A percentile compares a stretch with the other conserved stretches of the same genome.
Evolutionary conservation across 345 rosid species (phyloP).

Genomic region (Leavenworthia alabamica): DNA sequence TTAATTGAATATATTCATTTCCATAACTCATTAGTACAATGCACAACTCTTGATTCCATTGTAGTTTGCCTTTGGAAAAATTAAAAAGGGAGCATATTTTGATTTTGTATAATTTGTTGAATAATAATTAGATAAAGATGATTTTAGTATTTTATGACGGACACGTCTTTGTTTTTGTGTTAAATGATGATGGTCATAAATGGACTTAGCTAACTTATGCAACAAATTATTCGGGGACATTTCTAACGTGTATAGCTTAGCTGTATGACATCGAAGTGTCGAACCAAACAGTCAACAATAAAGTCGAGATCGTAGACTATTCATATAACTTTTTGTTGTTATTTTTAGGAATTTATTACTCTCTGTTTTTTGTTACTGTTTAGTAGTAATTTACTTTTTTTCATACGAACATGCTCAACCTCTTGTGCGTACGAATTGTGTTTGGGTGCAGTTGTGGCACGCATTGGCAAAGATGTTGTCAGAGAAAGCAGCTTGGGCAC

Average conservation of each 20-base stretch:
- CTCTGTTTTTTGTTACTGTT: not conserved
- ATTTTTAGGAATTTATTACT: not conserved
- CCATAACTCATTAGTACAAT: slow-evolving; percentile 11
- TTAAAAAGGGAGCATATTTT: not conserved
- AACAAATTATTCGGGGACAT: slow-evolving; percentile 22
- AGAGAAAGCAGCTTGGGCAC: slow-evolving; percentile 90
- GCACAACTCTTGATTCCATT: slow-evolving; percentile 15
- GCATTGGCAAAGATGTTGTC: slow-evolving; percentile 76
- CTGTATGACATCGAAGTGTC: slow-evolving; percentile 20
- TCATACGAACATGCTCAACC: not conserved
- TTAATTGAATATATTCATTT: slow-evolving; percentile 23
- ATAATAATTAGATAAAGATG: slow-evolving; percentile 6
- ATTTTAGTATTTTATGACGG: not conserved
- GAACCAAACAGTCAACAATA: slow-evolving; percentile 2
- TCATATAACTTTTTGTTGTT: not conserved
- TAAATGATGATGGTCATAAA: slow-evolving; percentile 15
- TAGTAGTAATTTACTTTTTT: not conserved
- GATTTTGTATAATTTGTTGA: not conserved
- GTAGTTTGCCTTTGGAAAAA: not conserved
- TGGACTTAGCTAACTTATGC: slow-evolving; percentile 26
- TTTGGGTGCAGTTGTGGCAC: slow-evolving; percentile 62
- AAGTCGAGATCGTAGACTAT: slow-evolving; percentile 8
- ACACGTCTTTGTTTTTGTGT: not conserved
- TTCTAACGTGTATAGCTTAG: slow-evolving; percentile 28
- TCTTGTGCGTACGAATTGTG: slow-evolving; percentile 5